Evolutionary conservation across 176 grass and related monocot genomes (phyloP), one percentile per base, ranked within the genome.

Genomic region (Hordeum vulgare): DNA sequence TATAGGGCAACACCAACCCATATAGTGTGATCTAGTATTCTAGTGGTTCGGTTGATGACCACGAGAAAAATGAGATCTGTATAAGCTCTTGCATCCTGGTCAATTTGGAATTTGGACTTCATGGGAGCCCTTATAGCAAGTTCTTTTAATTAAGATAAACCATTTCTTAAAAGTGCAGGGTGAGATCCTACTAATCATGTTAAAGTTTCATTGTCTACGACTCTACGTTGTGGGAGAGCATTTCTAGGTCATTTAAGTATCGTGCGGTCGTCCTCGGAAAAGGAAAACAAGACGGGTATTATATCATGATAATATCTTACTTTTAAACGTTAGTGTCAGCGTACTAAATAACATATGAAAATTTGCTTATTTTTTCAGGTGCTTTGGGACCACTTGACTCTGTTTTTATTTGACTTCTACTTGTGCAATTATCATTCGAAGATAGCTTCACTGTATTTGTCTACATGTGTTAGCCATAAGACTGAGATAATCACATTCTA

Each of bases 81-180:
- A 44, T 41, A 44, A 4, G 77, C 11, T 75, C 57, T 41, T 24
- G 6, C 56, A 62, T 69, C 47, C 18, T 17, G 44, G 14, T 68
- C 47, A 73, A 5, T 42, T 77, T 67, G 44, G 75, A 77, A 11
- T 41, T 77, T 77, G 42, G 75, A 77, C 17, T 70, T 81, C 44
- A 59, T 60, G 36, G 11, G 9, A 84, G 27, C 6, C 6, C 17
- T 45, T n/a, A n/a, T 37, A 17, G 3, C 29, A 35, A 66, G 77
- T 34, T 35, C 8, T 66, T 49, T 67, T 47, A 28, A 21, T 45
- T 8, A 17, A 67, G 28, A 80, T 53, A 66, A 66, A 6, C 20
- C 54, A 34, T 66, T 36, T 49, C 13, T 31, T 18, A 17, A 54
- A 18, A 34, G 31, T 56, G 13, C 6, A 49, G 2, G 9, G 13